Evolutionary conservation across 2,329 filamentous ascomycete species (phyloP).

Genomic region (Gaeumannomyces tritici): DNA sequence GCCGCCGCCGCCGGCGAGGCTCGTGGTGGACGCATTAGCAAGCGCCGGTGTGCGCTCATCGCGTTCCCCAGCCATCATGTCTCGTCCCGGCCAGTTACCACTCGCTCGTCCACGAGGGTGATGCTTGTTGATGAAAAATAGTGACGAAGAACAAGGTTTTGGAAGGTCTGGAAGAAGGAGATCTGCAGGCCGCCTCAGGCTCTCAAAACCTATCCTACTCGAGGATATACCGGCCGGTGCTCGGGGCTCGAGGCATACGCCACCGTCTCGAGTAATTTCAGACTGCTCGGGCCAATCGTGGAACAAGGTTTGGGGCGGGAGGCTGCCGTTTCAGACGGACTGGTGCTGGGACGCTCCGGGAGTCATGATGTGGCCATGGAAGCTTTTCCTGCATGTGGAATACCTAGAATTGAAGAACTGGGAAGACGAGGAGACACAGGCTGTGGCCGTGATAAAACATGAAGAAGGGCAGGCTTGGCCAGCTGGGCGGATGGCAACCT

Average conservation of each 20-base stretch:
- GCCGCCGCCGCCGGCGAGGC: constrained; percentile 1
- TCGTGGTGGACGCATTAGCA: not conserved
- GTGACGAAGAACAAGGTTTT: not conserved
- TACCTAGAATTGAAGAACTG: not conserved
- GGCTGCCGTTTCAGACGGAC: not conserved
- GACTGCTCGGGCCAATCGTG: not conserved
- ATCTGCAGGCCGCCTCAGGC: not conserved
- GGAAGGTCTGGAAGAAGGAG: not conserved
- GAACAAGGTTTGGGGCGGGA: not conserved
- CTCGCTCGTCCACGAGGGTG: not conserved
- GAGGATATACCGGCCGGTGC: not conserved
- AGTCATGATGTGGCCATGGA: not conserved
- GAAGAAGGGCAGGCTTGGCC: not conserved
- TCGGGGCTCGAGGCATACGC: not conserved
- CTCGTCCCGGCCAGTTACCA: not conserved
- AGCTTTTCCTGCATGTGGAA: not conserved
- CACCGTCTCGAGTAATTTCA: not conserved
- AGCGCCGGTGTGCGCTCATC: constrained; percentile 4
- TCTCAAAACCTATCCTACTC: not conserved
- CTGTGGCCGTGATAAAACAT: not conserved
- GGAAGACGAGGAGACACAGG: not conserved
- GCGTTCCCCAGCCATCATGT: not conserved
- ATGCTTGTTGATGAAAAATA: not conserved
- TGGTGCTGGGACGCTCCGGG: not conserved
- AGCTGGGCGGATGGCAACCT: no score